Percentiles rank a stretch among this genome's conserved stretches.
phyloP scores from a whole-genome alignment of 116 monocot species.

The Cymodocea nodosa region DNA sequence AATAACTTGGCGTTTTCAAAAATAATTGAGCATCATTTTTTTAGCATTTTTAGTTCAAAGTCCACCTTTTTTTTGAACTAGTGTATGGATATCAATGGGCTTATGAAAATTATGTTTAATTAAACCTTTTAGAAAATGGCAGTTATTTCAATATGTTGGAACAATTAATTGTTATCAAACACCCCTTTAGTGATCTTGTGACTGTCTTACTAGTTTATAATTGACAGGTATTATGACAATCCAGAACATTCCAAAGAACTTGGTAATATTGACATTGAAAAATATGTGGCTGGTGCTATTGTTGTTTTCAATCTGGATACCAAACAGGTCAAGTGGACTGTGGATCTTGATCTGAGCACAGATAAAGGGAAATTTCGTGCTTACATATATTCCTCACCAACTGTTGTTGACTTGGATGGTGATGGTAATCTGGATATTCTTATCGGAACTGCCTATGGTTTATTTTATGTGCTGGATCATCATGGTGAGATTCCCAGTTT shows the following conservation, averaged over 20 bases:
- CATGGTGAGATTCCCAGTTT: constrained; percentile 34
- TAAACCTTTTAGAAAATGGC: no score
- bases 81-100: no score
- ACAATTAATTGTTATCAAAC: no score
- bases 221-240: constrained; percentile 85
- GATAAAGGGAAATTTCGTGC: constrained; percentile 65
- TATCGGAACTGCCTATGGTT: constrained; percentile 81
- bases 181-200: background rate
- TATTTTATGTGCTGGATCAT: constrained; percentile 90
- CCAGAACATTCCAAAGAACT: constrained; percentile 62
- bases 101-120: no score
- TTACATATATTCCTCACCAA: constrained; percentile 82
- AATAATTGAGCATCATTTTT: no score
- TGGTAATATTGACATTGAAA: constrained; percentile 72
- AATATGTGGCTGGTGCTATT: constrained; percentile 88
- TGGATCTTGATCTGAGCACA: constrained; percentile 75
- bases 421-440: constrained; percentile 97
- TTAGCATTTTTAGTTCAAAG: no score
- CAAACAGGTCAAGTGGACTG: constrained; percentile 90
- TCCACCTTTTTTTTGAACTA: no score
- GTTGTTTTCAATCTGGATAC: constrained; percentile 99
- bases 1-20: no score
- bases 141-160: no score
- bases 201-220: constrained; percentile 14
- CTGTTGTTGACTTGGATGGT: constrained; percentile 93